These are phyloP conservation scores for Globisporangium recalcitrans DNA, from an alignment of 352 stramenopile species.

Conservation along the genomic window DNA sequence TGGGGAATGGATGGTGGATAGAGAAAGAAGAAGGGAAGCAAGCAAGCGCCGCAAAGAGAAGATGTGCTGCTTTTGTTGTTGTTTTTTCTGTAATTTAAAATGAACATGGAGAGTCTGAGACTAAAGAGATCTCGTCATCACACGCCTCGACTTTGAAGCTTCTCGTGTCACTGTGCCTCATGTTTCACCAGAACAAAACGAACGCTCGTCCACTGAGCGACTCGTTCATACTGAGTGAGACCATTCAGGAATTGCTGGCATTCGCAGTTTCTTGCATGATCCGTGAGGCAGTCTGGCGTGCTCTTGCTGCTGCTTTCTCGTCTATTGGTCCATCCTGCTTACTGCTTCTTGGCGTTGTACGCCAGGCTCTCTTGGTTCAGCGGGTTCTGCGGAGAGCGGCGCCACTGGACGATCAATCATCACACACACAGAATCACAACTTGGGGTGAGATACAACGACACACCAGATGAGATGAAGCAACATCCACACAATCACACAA, in stretches of 20 bases:
- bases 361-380: not conserved
- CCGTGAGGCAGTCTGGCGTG: not conserved
- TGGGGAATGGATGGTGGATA: not conserved
- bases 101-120: not conserved
- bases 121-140: not conserved
- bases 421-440: not conserved
- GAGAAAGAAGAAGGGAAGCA: not conserved
- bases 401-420: not conserved
- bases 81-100: slow-evolving; percentile 2
- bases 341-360: not conserved
- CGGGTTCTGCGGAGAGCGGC: not conserved
- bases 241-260: too few relatives aligned
- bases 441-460: not conserved
- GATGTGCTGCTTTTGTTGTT: not conserved
- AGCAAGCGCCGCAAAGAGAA: too few relatives aligned
- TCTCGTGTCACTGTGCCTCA: too few relatives aligned
- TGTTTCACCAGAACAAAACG: too few relatives aligned
- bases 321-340: not conserved
- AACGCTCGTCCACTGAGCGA: too few relatives aligned
- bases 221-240: too few relatives aligned
- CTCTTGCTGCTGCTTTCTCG: not conserved
- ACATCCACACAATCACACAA: not conserved
- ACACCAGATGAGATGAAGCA: not conserved
- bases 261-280: not conserved
- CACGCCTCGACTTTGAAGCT: not conserved